Percentiles rank a stretch among this genome's conserved stretches.
phyloP scores from a whole-genome alignment of 306 rosid species.

The Aeschynomene evenia region DNA sequence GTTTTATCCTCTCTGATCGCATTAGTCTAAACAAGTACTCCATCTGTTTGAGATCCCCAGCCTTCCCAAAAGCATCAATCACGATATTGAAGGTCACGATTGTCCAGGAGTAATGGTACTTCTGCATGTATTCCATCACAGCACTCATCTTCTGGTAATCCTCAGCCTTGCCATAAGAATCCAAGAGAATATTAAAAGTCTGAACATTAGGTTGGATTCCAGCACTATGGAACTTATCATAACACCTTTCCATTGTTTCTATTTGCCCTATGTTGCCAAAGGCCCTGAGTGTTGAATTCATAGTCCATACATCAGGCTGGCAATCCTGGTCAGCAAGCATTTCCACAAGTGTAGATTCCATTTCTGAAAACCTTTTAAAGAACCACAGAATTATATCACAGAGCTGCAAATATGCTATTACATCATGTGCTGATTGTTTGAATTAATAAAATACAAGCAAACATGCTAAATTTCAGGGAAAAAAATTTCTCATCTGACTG shows the following conservation, averaged over 20 bases:
- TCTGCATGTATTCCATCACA: constrained; percentile 96
- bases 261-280: constrained; percentile 80
- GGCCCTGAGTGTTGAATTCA: constrained; percentile 93
- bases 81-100: constrained; percentile 80
- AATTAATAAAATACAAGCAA: background rate
- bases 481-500: background rate
- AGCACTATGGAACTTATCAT: constrained; percentile 74
- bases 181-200: constrained; percentile 86
- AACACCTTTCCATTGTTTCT: constrained; percentile 94
- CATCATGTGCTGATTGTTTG: constrained; percentile 38
- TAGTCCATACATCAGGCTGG: constrained; percentile 89
- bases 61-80: constrained; percentile 93
- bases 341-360: constrained; percentile 77
- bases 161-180: constrained; percentile 73
- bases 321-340: constrained; percentile 67
- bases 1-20: constrained; percentile 89
- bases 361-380: constrained; percentile 72
- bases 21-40: constrained; percentile 85
- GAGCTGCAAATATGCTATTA: constrained; percentile 3
- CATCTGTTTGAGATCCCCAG: constrained; percentile 90
- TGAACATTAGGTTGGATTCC: constrained; percentile 84
- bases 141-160: constrained; percentile 75
- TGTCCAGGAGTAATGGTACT: constrained; percentile 91
- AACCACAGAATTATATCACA: constrained; percentile 30
- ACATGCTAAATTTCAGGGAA: background rate